Evolutionary conservation across 192 early-diverging fungal genomes (phyloP).

Genomic region (Mortierella claussenii): DNA sequence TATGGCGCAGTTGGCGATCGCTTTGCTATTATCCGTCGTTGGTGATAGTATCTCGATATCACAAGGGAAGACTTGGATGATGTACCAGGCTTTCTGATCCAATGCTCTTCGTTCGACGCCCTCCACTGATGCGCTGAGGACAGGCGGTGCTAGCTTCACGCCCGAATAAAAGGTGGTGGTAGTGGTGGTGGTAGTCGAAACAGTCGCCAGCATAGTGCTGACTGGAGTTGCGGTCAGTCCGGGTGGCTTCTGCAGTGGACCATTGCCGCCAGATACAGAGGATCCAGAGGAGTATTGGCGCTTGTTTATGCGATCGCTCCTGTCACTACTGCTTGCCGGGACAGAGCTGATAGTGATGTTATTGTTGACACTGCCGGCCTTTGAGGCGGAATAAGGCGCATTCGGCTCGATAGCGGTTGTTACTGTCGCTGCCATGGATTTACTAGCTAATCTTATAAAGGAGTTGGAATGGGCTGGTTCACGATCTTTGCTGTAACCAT

Average conservation of each 20-base stretch:
- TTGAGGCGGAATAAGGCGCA: slow-evolving; percentile 3
- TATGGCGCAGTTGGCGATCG: not conserved
- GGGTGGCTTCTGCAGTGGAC: not conserved
- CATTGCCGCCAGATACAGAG: not conserved
- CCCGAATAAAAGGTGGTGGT: slow-evolving; percentile 43
- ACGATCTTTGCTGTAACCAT: not conserved
- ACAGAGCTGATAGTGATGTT: no score
- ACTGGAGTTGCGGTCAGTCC: not conserved
- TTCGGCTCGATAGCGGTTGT: slow-evolving; percentile 13
- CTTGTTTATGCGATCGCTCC: not conserved
- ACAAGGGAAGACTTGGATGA: slow-evolving; percentile 34
- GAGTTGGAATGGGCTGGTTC: slow-evolving; percentile 14
- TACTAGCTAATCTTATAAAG: not conserved
- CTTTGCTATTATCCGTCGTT: not conserved
- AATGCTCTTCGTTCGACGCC: slow-evolving; percentile 9
- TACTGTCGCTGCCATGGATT: not conserved
- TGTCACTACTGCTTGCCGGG: not conserved
- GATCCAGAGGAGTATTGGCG: not conserved
- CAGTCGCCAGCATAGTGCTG: not conserved
- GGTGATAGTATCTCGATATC: slow-evolving; percentile 1
- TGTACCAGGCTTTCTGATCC: slow-evolving; percentile 46
- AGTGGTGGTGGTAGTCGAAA: slow-evolving; percentile 10
- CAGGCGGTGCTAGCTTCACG: slow-evolving; percentile 43
- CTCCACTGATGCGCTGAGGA: slow-evolving; percentile 29
- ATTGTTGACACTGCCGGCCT: slow-evolving; percentile 10